A percentile compares a stretch with the other conserved stretches of the same genome.
Evolutionary conservation across 169 alveolate species (phyloP).

Genomic region (Toxoplasma gondii): DNA sequence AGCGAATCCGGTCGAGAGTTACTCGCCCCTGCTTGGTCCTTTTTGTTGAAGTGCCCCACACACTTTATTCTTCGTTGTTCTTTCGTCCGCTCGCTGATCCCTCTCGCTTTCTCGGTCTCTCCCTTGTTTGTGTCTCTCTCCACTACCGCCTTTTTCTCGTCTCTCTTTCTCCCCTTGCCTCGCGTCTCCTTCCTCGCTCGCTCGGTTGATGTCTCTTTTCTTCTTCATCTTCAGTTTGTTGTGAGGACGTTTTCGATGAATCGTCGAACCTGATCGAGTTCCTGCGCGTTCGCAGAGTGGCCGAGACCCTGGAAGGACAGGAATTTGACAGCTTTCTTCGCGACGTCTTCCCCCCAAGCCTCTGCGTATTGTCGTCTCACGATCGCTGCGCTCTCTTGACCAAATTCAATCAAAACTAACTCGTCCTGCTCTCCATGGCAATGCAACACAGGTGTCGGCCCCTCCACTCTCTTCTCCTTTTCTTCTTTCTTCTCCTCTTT

Average conservation of each 20-base stretch:
- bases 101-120: too few relatives aligned
- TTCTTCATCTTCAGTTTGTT: too few relatives aligned
- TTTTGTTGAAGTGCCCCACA: too few relatives aligned
- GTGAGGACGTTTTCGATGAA: neutral
- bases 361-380: conserved; percentile 29
- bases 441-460: conserved; percentile 62
- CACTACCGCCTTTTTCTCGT: too few relatives aligned
- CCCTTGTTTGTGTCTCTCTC: too few relatives aligned
- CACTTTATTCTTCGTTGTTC: too few relatives aligned
- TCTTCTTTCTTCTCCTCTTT: neutral
- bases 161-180: too few relatives aligned
- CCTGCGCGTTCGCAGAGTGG: conserved; percentile 54
- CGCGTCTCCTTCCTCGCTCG: neutral
- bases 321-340: conserved; percentile 28
- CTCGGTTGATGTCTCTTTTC: too few relatives aligned
- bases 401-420: conserved; percentile 46
- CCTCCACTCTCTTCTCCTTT: neutral
- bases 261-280: conserved; percentile 25
- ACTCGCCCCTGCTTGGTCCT: too few relatives aligned
- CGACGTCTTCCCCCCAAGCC: conserved; percentile 26
- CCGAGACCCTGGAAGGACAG: conserved; percentile 50
- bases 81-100: too few relatives aligned
- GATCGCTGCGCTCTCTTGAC: conserved; percentile 57
- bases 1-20: too few relatives aligned
- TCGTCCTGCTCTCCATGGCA: conserved; percentile 67